Conservation (phyloP, 1,139 yeast genomes). For the Scheffersomyces titani region DNA sequence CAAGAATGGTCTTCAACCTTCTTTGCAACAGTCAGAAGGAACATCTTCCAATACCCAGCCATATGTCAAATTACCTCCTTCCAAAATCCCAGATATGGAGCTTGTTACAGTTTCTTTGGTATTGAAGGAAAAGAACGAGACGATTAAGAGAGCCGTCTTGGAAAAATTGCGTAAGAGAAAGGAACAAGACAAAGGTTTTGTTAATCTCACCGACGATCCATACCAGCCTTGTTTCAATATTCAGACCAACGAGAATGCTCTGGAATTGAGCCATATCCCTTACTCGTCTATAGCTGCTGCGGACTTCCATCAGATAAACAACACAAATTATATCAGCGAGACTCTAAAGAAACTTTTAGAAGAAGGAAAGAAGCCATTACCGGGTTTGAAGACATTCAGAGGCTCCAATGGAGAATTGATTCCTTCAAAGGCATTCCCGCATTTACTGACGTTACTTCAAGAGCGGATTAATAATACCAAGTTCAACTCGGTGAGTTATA, state of each 20-base stretch:
- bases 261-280: slow-evolving; percentile 68
- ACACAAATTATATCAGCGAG: slow-evolving; percentile 53
- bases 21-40: slow-evolving; percentile 18
- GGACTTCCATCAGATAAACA: slow-evolving; percentile 68
- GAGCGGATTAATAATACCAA: slow-evolving; percentile 29
- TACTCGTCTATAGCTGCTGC: slow-evolving; percentile 78
- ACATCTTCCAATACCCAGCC: slow-evolving; percentile 59
- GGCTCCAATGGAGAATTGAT: slow-evolving; percentile 47
- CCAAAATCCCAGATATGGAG: slow-evolving; percentile 92
- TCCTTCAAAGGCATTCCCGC: slow-evolving; percentile 47
- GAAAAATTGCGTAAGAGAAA: slow-evolving; percentile 78
- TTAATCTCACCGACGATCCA: slow-evolving; percentile 90
- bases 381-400: slow-evolving; percentile 47
- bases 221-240: slow-evolving; percentile 82
- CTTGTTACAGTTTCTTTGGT: slow-evolving; percentile 80
- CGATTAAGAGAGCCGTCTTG: slow-evolving; percentile 77
- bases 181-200: slow-evolving; percentile 70
- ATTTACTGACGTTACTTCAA: slow-evolving; percentile 36
- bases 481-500: slow-evolving; percentile 31
- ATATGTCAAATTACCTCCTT: slow-evolving; percentile 82
- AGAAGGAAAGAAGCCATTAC: slow-evolving; percentile 43
- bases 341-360: slow-evolving; percentile 41
- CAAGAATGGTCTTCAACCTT: slow-evolving; percentile 16
- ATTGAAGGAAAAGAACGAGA: slow-evolving; percentile 72
- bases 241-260: slow-evolving; percentile 49